Evolutionary conservation across 306 rosid species (phyloP), one percentile per base, ranked within the genome.

Genomic region (Quillaja saponaria): DNA sequence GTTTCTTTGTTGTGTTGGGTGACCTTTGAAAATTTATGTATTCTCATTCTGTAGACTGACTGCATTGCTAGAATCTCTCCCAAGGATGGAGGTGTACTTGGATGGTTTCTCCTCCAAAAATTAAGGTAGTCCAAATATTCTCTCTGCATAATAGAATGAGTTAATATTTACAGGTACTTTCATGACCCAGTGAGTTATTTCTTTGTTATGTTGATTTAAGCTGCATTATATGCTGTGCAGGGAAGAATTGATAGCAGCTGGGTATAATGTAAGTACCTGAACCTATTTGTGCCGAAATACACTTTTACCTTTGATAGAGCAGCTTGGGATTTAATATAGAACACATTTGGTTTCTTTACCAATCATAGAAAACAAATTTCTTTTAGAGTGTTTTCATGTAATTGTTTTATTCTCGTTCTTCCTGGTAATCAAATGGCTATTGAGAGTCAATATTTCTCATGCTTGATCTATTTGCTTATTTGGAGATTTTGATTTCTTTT

Each of bases 1-100:
- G 56, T 25, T 51, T 51, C 58, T 49, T 34, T 62, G 60, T 49
- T 61, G 13, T 19, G 49, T 42, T 67, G 54, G 17, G 15, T 41
- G 48, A 49, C 37, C 12, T 65, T n/a, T 71, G 47, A 60, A 61
- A 67, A 21, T 45, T 62, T 55, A 59, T 71, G 6, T 63, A 25
- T 42, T 54, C 63, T 64, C 16, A n/a, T 33, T 75, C 6, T 78
- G 73, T 66, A 92, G 98, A 76, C 85, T 19, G 98, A 92, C 70
- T 92, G 98, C 84, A 92, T 92, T 63, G 83, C 73, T 34, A 88
- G 87, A 81, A 81, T 92, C 79, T 82, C 87, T 17, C 85, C 75
- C 8, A 57, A 53, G 13, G 84, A 86, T 76, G 96, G 98, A 28
- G 64, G 78, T 28, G 69, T 91, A 67, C 76, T 81, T 63, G 96